Conservation (phyloP, 352 stramenopile species). For the Pythium dissimile region DNA sequence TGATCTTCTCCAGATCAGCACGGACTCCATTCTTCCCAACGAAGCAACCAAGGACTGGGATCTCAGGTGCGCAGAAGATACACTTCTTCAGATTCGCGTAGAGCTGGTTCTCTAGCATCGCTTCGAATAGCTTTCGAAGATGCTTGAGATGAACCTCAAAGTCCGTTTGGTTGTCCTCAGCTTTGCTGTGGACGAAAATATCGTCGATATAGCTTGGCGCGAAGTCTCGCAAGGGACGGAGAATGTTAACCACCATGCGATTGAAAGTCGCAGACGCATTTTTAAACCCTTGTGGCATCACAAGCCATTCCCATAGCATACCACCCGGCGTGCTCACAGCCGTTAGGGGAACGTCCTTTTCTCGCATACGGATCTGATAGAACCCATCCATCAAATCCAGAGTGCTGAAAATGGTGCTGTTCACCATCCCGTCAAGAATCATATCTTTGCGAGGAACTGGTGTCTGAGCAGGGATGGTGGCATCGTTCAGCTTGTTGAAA, state of each 20-base stretch:
- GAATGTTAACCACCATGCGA: conserved; percentile 22
- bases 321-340: conserved; percentile 16
- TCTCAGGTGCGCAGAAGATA: conserved; percentile 19
- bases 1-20: conserved; percentile 14
- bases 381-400: conserved; percentile 9
- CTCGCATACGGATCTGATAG: conserved; percentile 6
- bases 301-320: conserved; percentile 26
- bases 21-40: conserved; percentile 16
- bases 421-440: not conserved
- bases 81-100: conserved; percentile 25
- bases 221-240: conserved; percentile 17
- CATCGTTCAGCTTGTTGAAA: too few relatives aligned
- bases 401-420: not conserved
- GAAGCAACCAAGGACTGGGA: conserved; percentile 23
- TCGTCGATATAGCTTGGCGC: conserved; percentile 30
- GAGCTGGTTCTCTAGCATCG: conserved; percentile 3
- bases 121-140: conserved; percentile 21
- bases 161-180: not conserved
- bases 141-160: conserved; percentile 13
- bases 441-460: too few relatives aligned
- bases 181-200: conserved; percentile 21
- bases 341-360: conserved; percentile 1
- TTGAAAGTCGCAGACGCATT: conserved; percentile 36
- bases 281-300: conserved; percentile 22
- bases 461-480: too few relatives aligned